Percentiles rank a stretch among this genome's conserved stretches.
Conservation (phyloP, 768 basidiomycete species). For the Hericium rajendrae region DNA sequence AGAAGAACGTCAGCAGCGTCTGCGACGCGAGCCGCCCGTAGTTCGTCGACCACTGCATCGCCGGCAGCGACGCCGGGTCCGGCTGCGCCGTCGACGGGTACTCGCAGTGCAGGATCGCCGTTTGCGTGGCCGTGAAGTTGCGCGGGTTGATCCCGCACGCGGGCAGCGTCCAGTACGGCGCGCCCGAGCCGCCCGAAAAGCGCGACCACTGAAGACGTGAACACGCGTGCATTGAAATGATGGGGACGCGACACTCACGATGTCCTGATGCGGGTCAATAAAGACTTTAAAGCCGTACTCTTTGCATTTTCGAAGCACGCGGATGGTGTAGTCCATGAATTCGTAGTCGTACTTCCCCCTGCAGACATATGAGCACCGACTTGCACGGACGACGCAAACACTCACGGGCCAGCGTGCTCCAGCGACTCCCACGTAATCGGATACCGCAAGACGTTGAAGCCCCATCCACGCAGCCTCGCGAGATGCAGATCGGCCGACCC, state of each 20-base stretch:
- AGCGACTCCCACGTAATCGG: constrained; percentile 92
- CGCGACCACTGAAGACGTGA: constrained; percentile 32
- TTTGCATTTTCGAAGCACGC: constrained; percentile 83
- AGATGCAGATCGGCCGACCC: constrained; percentile 82
- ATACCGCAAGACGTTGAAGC: constrained; percentile 80
- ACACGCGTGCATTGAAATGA: too few species aligned
- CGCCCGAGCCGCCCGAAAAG: constrained; percentile 89
- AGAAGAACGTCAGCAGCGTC: constrained; percentile 92
- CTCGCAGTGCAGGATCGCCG: constrained; percentile 83
- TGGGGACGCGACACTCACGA: constrained; percentile 40
- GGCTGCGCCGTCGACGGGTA: constrained; percentile 57
- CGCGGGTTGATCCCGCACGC: constrained; percentile 88
- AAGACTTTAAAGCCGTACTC: constrained; percentile 86
- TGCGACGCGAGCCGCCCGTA: constrained; percentile 83
- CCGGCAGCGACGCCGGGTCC: constrained; percentile 67
- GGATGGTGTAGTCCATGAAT: constrained; percentile 87
- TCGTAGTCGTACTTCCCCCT: constrained; percentile 87
- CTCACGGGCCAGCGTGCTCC: constrained; percentile 93
- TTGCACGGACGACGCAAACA: constrained; percentile 15
- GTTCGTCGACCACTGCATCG: constrained; percentile 97
- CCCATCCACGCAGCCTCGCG: constrained; percentile 81
- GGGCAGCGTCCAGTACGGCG: constrained; percentile 86
- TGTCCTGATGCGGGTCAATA: constrained; percentile 95
- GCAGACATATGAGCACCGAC: neutral
- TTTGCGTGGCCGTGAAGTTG: constrained; percentile 76